A percentile compares a stretch with the other conserved stretches of the same genome.
These are phyloP conservation scores for Cadophora sp. DNA, from an alignment of 2,329 filamentous ascomycete species.

Conservation along the genomic window DNA sequence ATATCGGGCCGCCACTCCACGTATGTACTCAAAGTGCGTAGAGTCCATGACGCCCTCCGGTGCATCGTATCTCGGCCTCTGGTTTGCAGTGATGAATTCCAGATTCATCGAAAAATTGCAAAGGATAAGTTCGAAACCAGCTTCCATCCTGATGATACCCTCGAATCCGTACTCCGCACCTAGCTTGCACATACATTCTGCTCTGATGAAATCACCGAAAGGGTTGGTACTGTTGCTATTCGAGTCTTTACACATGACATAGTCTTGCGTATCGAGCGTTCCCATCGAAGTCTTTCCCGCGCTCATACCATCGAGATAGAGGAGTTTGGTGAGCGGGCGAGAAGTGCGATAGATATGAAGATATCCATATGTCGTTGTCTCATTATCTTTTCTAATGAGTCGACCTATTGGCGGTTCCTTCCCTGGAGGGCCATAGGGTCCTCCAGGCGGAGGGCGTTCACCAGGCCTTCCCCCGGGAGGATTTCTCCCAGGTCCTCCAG, in stretches of 20 bases:
- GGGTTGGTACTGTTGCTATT: background rate
- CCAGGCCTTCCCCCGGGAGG: conserved; percentile 22
- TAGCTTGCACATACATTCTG: conserved; percentile 61
- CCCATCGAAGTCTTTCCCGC: conserved; percentile 70
- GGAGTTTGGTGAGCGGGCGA: conserved; percentile 60
- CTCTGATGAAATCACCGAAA: conserved; percentile 57
- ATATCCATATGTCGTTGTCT: conserved; percentile 54
- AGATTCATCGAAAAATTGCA: conserved; percentile 61
- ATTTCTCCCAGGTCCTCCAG: conserved; percentile 24
- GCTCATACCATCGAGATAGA: conserved; percentile 75
- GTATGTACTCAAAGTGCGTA: conserved; percentile 44
- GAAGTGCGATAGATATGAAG: conserved; percentile 70
- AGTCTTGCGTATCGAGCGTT: conserved; percentile 72
- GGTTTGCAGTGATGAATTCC: conserved; percentile 35
- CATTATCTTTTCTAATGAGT: background rate
- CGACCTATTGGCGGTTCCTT: background rate
- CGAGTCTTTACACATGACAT: conserved; percentile 52
- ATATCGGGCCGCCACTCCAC: conserved; percentile 50
- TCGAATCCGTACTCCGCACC: conserved; percentile 63
- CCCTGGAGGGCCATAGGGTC: background rate
- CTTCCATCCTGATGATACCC: conserved; percentile 71
- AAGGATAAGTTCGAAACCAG: conserved; percentile 73
- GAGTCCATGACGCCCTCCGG: conserved; percentile 16
- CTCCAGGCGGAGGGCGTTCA: conserved; percentile 10
- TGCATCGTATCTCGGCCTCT: conserved; percentile 21